phyloP scores from a whole-genome alignment of 1,139 yeast genomes.

The Candida glucosophila region DNA sequence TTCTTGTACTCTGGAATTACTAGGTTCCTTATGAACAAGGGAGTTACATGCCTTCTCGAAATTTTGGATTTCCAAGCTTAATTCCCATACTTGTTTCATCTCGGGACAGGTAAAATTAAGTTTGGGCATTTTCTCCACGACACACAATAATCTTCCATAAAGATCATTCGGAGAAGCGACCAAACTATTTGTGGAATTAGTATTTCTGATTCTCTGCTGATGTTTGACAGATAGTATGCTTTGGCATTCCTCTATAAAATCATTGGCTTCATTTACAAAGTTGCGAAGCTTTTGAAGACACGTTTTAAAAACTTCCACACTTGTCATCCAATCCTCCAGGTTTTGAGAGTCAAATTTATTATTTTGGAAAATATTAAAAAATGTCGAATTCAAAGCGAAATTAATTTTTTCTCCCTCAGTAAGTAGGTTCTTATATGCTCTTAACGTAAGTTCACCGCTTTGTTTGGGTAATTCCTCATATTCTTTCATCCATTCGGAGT shows the following conservation, averaged over 20 bases:
- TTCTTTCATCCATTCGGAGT: constrained; percentile 43
- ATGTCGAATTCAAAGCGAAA: constrained; percentile 21
- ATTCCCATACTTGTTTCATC: constrained; percentile 48
- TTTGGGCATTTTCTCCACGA: constrained; percentile 40
- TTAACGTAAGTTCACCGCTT: constrained; percentile 39
- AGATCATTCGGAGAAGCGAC: constrained; percentile 10
- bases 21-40: constrained; percentile 19
- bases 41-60: constrained; percentile 44
- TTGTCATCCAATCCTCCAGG: too few species aligned
- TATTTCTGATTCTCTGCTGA: constrained; percentile 39
- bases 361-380: constrained; percentile 2
- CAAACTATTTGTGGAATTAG: constrained; percentile 9
- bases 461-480: constrained; percentile 33
- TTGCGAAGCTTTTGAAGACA: constrained; percentile 27
- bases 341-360: constrained; percentile 3
- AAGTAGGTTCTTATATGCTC: constrained; percentile 34
- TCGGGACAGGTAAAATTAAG: constrained; percentile 50
- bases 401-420: constrained; percentile 50
- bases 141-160: constrained; percentile 14
- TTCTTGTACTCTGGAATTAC: constrained; percentile 23
- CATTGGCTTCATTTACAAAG: constrained; percentile 38
- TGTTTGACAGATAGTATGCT: constrained; percentile 40
- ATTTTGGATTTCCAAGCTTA: constrained; percentile 44
- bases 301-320: constrained; percentile 11
- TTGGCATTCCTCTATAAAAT: constrained; percentile 53